Percentiles rank a stretch among this genome's conserved stretches.
Evolutionary conservation across 805 yeast species (phyloP).

Genomic region (Lipomyces orientalis): DNA sequence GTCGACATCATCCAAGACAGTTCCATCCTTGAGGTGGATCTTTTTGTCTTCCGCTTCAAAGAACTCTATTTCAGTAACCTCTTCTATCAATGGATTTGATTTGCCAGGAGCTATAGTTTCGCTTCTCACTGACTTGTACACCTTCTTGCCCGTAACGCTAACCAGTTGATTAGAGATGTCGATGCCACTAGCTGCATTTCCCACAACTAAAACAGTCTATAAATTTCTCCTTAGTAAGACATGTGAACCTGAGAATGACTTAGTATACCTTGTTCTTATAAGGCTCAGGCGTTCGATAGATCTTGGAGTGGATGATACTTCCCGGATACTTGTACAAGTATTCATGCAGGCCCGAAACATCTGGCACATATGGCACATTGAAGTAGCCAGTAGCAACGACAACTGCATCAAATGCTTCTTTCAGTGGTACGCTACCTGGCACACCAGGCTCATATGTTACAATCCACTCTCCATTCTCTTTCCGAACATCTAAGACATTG

Average conservation of each 20-base stretch:
- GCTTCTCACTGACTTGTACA: constrained; percentile 59
- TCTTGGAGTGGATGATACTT: constrained; percentile 62
- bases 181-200: constrained; percentile 77
- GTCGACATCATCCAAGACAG: constrained; percentile 56
- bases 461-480: constrained; percentile 51
- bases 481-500: constrained; percentile 54
- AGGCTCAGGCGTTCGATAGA: constrained; percentile 55
- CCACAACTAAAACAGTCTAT: constrained; percentile 63
- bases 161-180: constrained; percentile 72
- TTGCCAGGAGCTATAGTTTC: constrained; percentile 38
- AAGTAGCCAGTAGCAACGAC: constrained; percentile 69
- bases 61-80: constrained; percentile 52
- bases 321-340: constrained; percentile 55
- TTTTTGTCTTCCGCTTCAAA: constrained; percentile 50
- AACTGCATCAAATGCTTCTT: constrained; percentile 59
- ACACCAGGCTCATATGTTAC: constrained; percentile 43
- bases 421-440: neutral
- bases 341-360: constrained; percentile 57
- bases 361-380: constrained; percentile 66
- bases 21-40: constrained; percentile 58
- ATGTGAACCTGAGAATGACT: constrained; percentile 47
- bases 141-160: constrained; percentile 48
- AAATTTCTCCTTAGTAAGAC: neutral
- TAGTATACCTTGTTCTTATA: constrained; percentile 47
- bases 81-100: constrained; percentile 46